Base-by-base conservation (phyloP, 345 rosid species). In the Arabis hirsuta region DNA sequence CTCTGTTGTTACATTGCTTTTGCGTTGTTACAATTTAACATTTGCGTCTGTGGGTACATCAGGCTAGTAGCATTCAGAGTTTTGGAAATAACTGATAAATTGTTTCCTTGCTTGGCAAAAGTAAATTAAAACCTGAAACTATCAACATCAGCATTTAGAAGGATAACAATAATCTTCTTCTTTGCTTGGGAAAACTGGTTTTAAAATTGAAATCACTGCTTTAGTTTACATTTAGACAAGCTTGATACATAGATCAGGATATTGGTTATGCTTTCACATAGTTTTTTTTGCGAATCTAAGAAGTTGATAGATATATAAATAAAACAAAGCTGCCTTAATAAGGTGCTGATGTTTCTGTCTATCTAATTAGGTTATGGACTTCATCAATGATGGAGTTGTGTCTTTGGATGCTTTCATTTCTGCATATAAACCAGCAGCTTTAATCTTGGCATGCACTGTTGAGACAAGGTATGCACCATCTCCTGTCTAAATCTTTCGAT, bases 311-410 rank as follows among this genome's bases (percentile, higher is more conserved):
- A 36, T 36, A 36, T 10, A 8, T 27, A 27, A 27, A 27, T 27
- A 27, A 27, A 27, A 27, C 4, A 27, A 27, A 27, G 29, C 39
- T 7, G 6, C 10, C 6, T 7, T 8, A 36, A 8, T 36, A 2
- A 8, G 9, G 70, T 56, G 45, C 31, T 41, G 14, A 69, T 47
- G 12, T 1, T 26, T 44, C 52, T 76, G 64, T 39, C 26, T 57
- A 19, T 66, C 38, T 68, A 20, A 34, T 76, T 63, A 95, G 99
- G 99, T 95, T 75, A 84, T 95, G 93, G 99, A 95, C 82, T 95
- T 95, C 55, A 86, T 95, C 73, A 95, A 95, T 82, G 99, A 95
- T 81, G 93, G 97, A 41, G 71, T 88, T 81, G 88, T 84, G 60
- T 90, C 99, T 63, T 82, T 95, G 90, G 96, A 91, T 78, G 84